Conservation (phyloP, 2,329 filamentous ascomycete genomes). For the Aspergillus costaricaensis region DNA sequence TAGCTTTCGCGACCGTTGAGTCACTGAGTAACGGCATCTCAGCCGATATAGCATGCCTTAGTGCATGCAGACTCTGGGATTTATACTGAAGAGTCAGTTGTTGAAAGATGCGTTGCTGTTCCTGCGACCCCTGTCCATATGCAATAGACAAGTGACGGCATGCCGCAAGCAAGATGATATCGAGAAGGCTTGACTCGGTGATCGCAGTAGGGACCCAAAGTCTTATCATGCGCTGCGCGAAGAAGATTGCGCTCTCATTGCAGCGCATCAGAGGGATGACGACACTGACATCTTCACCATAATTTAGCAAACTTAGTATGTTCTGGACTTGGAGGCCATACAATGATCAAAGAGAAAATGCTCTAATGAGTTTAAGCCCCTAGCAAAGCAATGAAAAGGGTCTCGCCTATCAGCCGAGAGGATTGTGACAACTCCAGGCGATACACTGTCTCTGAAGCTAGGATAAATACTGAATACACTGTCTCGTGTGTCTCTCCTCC, state of each 20-base stretch:
- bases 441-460: no score
- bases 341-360: constrained; percentile 25
- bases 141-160: constrained; percentile 17
- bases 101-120: neutral
- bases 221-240: constrained; percentile 5
- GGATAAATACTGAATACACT: neutral
- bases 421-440: neutral
- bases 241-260: constrained; percentile 3
- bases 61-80: constrained; percentile 1
- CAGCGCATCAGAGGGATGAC: constrained; percentile 14
- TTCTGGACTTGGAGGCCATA: constrained; percentile 5
- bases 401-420: constrained; percentile 17
- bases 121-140: constrained; percentile 1
- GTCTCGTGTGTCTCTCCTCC: neutral
- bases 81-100: constrained; percentile 11
- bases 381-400: constrained; percentile 20
- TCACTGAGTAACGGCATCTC: constrained; percentile 19
- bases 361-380: constrained; percentile 13
- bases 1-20: constrained; percentile 19
- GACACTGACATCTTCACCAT: neutral
- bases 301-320: neutral
- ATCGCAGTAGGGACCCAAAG: constrained; percentile 18
- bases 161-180: constrained; percentile 19
- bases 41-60: neutral
- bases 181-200: constrained; percentile 16